A percentile compares a stretch with the other conserved stretches of the same genome.
phyloP scores from a whole-genome alignment of 164 flowering plant species.

The Santalum album region DNA sequence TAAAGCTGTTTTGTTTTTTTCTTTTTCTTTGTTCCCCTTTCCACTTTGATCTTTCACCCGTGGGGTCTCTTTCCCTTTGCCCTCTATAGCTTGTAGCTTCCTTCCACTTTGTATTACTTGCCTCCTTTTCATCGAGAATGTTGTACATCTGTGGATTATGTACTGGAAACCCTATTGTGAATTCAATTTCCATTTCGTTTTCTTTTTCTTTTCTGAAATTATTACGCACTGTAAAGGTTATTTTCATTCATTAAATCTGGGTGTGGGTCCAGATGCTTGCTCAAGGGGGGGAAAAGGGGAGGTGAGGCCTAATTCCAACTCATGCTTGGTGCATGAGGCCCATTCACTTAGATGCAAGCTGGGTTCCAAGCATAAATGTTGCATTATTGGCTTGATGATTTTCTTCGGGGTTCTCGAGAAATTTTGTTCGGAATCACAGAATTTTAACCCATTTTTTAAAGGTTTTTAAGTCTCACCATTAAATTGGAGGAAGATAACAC shows the following conservation, averaged over 20 bases:
- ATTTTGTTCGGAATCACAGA: too few relatives aligned
- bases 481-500: too few relatives aligned
- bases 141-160: slow-evolving; percentile 3
- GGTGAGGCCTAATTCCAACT: too few relatives aligned
- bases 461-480: too few relatives aligned
- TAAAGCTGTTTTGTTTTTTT: slow-evolving; percentile 24
- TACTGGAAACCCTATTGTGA: not conserved
- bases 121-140: slow-evolving; percentile 10
- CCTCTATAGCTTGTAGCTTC: slow-evolving; percentile 16
- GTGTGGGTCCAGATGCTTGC: too few relatives aligned
- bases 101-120: slow-evolving; percentile 24
- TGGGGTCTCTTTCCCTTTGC: slow-evolving; percentile 15
- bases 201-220: not conserved
- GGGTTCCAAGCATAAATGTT: slow-evolving; percentile 1
- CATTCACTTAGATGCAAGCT: not conserved
- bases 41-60: slow-evolving; percentile 8
- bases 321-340: slow-evolving; percentile 3
- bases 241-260: too few relatives aligned
- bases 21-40: too few relatives aligned
- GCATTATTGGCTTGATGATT: too few relatives aligned
- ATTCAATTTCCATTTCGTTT: not conserved
- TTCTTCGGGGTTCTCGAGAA: too few relatives aligned
- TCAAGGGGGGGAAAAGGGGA: too few relatives aligned
- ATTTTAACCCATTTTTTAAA: too few relatives aligned
- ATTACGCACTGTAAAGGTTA: too few relatives aligned